These are phyloP conservation scores for Diutina siamensis DNA, from an alignment of 1,139 yeast genomes.

Conservation along the genomic window DNA sequence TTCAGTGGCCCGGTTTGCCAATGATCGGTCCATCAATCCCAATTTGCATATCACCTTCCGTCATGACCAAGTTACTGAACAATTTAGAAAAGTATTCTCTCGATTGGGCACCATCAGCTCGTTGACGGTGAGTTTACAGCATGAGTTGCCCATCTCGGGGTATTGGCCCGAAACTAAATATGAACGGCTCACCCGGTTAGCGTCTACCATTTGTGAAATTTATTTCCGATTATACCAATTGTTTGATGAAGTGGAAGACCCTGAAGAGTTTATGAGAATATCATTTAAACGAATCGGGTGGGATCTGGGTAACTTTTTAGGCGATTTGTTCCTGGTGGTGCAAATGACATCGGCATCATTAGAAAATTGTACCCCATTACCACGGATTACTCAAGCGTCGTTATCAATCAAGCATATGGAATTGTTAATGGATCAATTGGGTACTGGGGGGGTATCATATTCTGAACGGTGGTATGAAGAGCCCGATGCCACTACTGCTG, in stretches of 20 bases:
- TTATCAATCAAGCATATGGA: conserved; percentile 23
- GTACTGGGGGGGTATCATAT: conserved; percentile 15
- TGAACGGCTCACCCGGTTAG: conserved; percentile 14
- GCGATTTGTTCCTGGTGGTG: conserved; percentile 21
- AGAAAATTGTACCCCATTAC: conserved; percentile 17
- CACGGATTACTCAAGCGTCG: conserved; percentile 24
- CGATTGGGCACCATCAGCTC: conserved; percentile 15
- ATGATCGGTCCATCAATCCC: conserved; percentile 15
- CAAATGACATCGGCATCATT: conserved; percentile 26
- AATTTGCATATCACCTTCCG: conserved; percentile 12
- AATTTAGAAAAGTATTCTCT: conserved; percentile 16
- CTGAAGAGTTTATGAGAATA: conserved; percentile 19
- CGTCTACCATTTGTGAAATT: conserved; percentile 20
- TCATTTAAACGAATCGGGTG: conserved; percentile 22
- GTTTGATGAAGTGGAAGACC: conserved; percentile 18
- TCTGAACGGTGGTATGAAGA: conserved; percentile 18
- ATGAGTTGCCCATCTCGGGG: conserved; percentile 23
- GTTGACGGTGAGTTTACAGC: conserved; percentile 19
- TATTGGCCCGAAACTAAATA: conserved; percentile 26
- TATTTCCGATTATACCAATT: conserved; percentile 17
- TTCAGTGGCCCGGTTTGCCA: conserved; percentile 19
- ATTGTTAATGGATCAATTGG: conserved; percentile 21
- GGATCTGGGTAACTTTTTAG: conserved; percentile 19
- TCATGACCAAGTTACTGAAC: conserved; percentile 17
- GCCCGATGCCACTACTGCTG: conserved; percentile 6